Percentiles rank a stretch among this genome's conserved stretches.
phyloP scores from a whole-genome alignment of 768 basidiomycete species.

The Pleurotus citrinopileatus region DNA sequence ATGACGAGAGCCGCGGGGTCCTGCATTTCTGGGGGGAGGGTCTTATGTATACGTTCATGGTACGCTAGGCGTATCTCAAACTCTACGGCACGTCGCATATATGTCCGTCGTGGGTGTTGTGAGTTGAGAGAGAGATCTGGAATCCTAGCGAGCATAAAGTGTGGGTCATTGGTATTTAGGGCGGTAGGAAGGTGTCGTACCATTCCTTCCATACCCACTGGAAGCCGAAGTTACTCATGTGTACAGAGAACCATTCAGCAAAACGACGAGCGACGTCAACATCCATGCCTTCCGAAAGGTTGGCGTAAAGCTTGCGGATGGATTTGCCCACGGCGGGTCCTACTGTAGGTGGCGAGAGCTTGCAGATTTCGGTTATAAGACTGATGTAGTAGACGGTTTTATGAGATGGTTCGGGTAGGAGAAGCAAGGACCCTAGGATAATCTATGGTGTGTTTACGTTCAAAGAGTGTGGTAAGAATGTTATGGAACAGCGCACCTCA shows the following conservation, averaged over 20 bases:
- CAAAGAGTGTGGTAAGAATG: neutral
- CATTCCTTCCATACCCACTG: constrained; percentile 99
- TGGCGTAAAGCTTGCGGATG: constrained; percentile 79
- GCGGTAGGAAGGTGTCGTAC: constrained; percentile 47
- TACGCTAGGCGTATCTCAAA: constrained; percentile 91
- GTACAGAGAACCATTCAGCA: constrained; percentile 93
- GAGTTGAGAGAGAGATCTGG: constrained; percentile 72
- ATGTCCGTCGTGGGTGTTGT: constrained; percentile 84
- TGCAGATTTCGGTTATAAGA: constrained; percentile 91
- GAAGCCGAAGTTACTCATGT: constrained; percentile 98
- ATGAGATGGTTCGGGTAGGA: constrained; percentile 74
- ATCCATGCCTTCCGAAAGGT: constrained; percentile 84
- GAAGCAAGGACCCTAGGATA: constrained; percentile 68
- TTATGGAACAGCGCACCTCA: constrained; percentile 50
- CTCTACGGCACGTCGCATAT: constrained; percentile 84
- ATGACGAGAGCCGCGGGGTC: constrained; percentile 60
- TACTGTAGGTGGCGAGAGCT: constrained; percentile 86
- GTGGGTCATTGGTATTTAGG: neutral
- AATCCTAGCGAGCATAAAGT: constrained; percentile 51
- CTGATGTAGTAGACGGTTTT: constrained; percentile 85
- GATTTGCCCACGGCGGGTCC: constrained; percentile 97
- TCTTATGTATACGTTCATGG: constrained; percentile 88
- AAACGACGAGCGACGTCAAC: constrained; percentile 79
- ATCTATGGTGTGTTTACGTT: constrained; percentile 38
- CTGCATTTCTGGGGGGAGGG: constrained; percentile 82